These are phyloP conservation scores for Vaucheria bursata DNA, from an alignment of 352 stramenopile genomes.

Conservation along the genomic window DNA sequence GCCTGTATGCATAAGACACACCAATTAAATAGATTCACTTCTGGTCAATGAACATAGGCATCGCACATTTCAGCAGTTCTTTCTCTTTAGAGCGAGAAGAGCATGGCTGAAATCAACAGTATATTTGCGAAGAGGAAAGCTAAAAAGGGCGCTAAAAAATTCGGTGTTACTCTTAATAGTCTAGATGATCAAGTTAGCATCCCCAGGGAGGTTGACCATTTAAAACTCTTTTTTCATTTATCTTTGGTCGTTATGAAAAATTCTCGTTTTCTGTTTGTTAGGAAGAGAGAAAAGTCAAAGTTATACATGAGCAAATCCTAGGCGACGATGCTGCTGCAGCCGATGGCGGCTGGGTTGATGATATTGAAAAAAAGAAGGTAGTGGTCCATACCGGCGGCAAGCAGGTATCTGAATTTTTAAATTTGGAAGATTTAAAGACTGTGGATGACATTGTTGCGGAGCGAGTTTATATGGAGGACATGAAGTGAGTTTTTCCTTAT, in stretches of 20 bases:
- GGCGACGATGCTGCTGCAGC: background rate
- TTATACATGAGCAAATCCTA: background rate
- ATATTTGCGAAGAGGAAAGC: background rate
- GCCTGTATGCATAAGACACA: too few relatives aligned
- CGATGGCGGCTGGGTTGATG: background rate
- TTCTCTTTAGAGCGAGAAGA: too few relatives aligned
- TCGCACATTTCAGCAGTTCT: too few relatives aligned
- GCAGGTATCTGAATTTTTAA: background rate
- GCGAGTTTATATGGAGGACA: background rate
- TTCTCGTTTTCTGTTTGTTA: too few relatives aligned
- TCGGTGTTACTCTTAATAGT: too few relatives aligned
- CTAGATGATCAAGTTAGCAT: too few relatives aligned
- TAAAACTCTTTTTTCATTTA: too few relatives aligned
- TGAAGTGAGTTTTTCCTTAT: background rate
- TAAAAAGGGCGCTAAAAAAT: background rate
- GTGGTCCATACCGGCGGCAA: background rate
- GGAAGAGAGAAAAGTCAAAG: background rate
- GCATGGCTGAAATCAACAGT: background rate
- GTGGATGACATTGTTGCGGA: background rate
- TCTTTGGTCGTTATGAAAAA: too few relatives aligned
- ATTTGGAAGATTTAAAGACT: background rate
- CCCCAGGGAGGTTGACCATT: too few relatives aligned
- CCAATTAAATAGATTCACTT: too few relatives aligned
- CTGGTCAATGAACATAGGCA: too few relatives aligned
- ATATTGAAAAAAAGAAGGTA: background rate